Evolutionary conservation across 208 protist genomes (phyloP).

Genomic region (Leishmania mexicana): DNA sequence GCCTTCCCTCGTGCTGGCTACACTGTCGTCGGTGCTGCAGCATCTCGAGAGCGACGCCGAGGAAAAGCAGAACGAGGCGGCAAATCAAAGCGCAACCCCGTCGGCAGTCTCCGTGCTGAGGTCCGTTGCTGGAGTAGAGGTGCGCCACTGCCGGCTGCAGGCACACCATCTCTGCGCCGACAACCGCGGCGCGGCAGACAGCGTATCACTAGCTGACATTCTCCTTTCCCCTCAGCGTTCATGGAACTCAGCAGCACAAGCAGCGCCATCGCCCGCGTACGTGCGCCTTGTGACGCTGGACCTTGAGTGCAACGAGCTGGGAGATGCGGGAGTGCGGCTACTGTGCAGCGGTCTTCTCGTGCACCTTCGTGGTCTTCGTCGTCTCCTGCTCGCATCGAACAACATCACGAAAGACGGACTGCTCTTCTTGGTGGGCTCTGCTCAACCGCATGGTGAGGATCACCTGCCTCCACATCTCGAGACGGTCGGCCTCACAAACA

Average conservation of each 20-base stretch:
- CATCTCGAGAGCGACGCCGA: neutral
- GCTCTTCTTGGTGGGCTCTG: neutral
- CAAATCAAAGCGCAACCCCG: too few species aligned
- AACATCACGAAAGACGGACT: conserved; percentile 14
- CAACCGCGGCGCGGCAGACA: neutral
- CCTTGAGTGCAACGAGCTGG: conserved; percentile 39
- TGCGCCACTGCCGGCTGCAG: conserved; percentile 26
- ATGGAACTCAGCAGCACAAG: conserved; percentile 4
- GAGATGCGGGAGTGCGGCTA: conserved; percentile 21
- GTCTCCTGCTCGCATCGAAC: conserved; percentile 35
- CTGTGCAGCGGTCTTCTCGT: conserved; percentile 17
- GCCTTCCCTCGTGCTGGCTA: conserved; percentile 1
- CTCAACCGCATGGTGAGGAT: neutral
- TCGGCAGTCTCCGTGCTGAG: neutral
- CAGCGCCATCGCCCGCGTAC: neutral
- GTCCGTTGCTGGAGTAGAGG: conserved; percentile 9
- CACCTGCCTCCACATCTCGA: conserved; percentile 11
- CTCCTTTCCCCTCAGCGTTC: conserved; percentile 5
- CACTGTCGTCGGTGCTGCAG: neutral
- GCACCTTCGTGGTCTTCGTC: conserved; percentile 23
- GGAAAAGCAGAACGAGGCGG: neutral
- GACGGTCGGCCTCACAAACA: conserved; percentile 49
- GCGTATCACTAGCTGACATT: neutral
- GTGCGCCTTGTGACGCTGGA: conserved; percentile 33
- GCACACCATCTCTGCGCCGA: conserved; percentile 13